These are phyloP conservation scores for Colletotrichum sp. DNA, from an alignment of 2,329 filamentous ascomycete species.

Conservation along the genomic window DNA sequence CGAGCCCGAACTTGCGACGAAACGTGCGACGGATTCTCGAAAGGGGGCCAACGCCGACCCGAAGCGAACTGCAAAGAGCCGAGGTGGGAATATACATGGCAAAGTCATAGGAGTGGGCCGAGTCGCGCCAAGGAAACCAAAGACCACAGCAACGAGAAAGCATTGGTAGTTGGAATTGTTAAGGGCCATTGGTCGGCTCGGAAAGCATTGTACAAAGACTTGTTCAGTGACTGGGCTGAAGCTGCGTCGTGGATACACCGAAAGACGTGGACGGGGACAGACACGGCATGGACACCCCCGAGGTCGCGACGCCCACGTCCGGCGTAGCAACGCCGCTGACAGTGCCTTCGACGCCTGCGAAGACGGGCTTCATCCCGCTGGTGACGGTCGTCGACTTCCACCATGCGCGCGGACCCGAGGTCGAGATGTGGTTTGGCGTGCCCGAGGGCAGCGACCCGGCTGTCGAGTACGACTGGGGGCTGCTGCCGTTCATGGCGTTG, in stretches of 20 bases:
- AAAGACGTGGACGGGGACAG: background rate
- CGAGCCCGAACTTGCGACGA: background rate
- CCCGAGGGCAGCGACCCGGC: constrained; percentile 79
- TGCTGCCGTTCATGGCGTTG: constrained; percentile 95
- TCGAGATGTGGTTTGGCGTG: constrained; percentile 88
- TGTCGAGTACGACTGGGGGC: constrained; percentile 83
- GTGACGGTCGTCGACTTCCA: constrained; percentile 86
- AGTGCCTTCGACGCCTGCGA: constrained; percentile 25
- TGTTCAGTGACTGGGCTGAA: background rate
- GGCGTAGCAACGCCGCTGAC: constrained; percentile 15
- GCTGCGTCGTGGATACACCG: background rate
- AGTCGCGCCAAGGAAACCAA: constrained; percentile 8
- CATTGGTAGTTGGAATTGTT: background rate
- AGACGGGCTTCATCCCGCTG: constrained; percentile 64
- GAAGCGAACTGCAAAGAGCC: background rate
- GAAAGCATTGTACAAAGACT: background rate
- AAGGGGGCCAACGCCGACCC: background rate
- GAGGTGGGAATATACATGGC: constrained; percentile 2
- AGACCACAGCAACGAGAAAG: background rate
- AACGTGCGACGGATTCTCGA: background rate
- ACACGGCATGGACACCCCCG: constrained; percentile 16
- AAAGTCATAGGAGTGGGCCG: constrained; percentile 17
- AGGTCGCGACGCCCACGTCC: constrained; percentile 14
- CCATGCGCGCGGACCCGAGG: constrained; percentile 87
- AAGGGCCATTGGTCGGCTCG: background rate